These are phyloP conservation scores for Turnera subulata DNA, from an alignment of 345 rosid species.

Conservation along the genomic window DNA sequence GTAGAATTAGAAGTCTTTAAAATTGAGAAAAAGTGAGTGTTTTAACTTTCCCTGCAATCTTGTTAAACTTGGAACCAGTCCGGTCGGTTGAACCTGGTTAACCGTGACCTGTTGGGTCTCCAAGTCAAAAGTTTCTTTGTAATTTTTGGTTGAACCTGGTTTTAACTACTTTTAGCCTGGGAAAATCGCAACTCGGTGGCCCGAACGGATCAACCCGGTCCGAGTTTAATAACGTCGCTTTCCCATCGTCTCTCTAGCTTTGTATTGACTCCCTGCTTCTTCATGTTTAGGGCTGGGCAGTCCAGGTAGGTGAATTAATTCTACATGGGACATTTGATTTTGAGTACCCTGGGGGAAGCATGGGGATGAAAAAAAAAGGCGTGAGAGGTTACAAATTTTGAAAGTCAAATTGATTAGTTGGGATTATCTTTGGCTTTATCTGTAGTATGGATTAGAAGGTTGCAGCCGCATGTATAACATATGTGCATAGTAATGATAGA, in stretches of 20 bases:
- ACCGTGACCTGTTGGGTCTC: too few species aligned
- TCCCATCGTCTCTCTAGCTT: constrained; percentile 8
- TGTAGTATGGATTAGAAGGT: constrained; percentile 57
- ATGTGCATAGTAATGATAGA: constrained; percentile 68
- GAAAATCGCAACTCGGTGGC: too few species aligned
- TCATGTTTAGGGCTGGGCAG: constrained; percentile 87
- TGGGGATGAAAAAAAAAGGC: constrained; percentile 66
- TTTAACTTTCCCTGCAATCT: too few species aligned
- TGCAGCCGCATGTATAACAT: constrained; percentile 58
- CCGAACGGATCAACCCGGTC: too few species aligned
- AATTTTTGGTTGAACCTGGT: too few species aligned
- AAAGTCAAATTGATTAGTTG: constrained; percentile 6
- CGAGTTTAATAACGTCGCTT: too few species aligned
- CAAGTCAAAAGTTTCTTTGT: too few species aligned
- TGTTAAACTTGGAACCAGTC: too few species aligned
- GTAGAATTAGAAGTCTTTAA: constrained; percentile 74
- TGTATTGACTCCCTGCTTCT: constrained; percentile 3
- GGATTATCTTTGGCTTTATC: constrained; percentile 7
- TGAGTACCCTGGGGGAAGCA: constrained; percentile 79
- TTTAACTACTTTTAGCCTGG: too few species aligned
- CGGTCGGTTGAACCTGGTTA: too few species aligned
- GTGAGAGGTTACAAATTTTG: constrained; percentile 45
- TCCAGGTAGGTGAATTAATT: constrained; percentile 83
- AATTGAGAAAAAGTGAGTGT: constrained; percentile 66
- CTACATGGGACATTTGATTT: constrained; percentile 82